Base-by-base conservation (phyloP, 371 early-diverging fungal species). In the Zancudomyces culisetae region DNA sequence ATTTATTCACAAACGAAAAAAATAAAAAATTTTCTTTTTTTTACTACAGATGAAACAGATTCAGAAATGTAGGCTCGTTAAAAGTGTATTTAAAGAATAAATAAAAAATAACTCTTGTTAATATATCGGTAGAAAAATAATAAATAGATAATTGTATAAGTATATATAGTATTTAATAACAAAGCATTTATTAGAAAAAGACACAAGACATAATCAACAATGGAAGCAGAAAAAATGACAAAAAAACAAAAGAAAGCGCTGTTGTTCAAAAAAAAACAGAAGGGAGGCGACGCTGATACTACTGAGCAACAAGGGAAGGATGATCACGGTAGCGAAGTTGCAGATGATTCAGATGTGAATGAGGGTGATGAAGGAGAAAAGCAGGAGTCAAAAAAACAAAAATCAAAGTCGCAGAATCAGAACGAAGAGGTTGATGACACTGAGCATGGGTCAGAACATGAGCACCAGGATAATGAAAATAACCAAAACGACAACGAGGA, bases 231-330 rank as follows among this genome's bases (percentile, higher is more conserved):
- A 10, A 49, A 80, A 55, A 63, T 77, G 52, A 71, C 78, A 35
- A 81, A 81, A 53, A 74, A 76, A 57, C 78, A 81, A 57, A 63
- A 72, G 53, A 81, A 81, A 64, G 71, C 81, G 0, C 57, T 60
- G 27, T 72, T 72, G 39, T 81, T 81, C 58, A 70, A 75, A 20
- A 58, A 56, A 10, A 64, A 64, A 45, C 64, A 55, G 43, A 43
- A 60, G 2, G 59, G 55, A 45, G 56, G 68, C 45, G 39, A 23
- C 4, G 54, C 29, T 54, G 39, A 41, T 50, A 27, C 42, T 26
- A 53, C 45, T 40, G 58, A 69, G 45, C 22, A 30, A 43, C 41
- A 51, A 40, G 53, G 55, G 42, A 49, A 45, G 22, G 55, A 49
- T 51, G 43, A 55, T 55, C 53, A 64, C 51, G 45, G 57, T 42